These are phyloP conservation scores for Seiridium cupressi DNA, from an alignment of 2,329 filamentous ascomycete genomes.

Conservation along the genomic window DNA sequence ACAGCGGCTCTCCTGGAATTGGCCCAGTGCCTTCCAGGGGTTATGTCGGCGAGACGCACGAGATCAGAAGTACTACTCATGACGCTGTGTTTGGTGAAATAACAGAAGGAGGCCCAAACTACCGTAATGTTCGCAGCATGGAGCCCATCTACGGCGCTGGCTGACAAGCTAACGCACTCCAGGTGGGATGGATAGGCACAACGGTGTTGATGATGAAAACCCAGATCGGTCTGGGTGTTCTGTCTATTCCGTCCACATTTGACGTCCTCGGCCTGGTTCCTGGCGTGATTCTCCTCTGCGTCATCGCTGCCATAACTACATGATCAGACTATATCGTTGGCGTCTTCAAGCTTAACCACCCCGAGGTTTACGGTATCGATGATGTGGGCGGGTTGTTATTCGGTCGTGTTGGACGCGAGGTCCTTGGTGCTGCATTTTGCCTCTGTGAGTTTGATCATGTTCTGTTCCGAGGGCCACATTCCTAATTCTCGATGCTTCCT, in stretches of 20 bases:
- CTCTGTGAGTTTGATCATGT: not conserved
- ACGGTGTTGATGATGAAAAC: slow-evolving; percentile 43
- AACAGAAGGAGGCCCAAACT: slow-evolving; percentile 26
- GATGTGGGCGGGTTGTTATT: slow-evolving; percentile 49
- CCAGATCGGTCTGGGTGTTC: slow-evolving; percentile 43
- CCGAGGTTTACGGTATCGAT: slow-evolving; percentile 49
- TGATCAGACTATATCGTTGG: slow-evolving; percentile 49
- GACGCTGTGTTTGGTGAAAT: slow-evolving; percentile 36
- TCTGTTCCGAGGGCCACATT: not conserved
- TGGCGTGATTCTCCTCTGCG: slow-evolving; percentile 41
- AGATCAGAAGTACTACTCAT: not conserved
- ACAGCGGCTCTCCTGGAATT: not conserved
- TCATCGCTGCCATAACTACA: slow-evolving; percentile 40
- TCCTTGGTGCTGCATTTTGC: not conserved
- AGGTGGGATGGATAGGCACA: slow-evolving; percentile 43
- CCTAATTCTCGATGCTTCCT: not conserved
- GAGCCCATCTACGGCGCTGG: not conserved
- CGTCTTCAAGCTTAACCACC: slow-evolving; percentile 48
- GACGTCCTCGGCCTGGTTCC: slow-evolving; percentile 45
- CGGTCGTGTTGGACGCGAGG: slow-evolving; percentile 41
- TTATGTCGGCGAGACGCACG: not conserved
- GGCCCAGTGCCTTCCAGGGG: not conserved
- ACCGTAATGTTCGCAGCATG: slow-evolving; percentile 15
- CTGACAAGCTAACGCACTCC: not conserved
- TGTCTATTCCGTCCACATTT: slow-evolving; percentile 46